Evolutionary conservation across 2,329 filamentous ascomycete genomes (phyloP), one percentile per base, ranked within the genome.

Genomic region (Neurospora sp.): DNA sequence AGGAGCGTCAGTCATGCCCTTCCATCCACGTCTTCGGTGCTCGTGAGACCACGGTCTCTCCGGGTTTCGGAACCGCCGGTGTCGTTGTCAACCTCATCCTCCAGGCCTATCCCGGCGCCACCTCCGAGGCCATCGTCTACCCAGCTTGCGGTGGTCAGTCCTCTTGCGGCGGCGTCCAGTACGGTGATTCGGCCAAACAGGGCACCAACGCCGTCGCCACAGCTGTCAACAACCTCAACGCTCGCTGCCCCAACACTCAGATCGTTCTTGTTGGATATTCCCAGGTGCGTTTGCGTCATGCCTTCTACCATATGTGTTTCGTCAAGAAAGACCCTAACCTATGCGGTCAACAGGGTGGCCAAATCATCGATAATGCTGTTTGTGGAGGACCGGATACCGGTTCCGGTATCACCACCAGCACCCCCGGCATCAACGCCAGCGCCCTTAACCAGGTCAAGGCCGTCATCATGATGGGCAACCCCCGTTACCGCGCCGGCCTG

Each of bases 251-350:
- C 10, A 79, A 77, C 74, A 85, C 86, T 6, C 79, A 88, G 75
- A 80, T 90, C 40, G 86, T 89, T 6, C 78, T 89, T 39, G 85
- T 89, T 43, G 88, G 88, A 41, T 90, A 90, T 77, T 88, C 86
- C 8, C 87, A 88, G 80, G 85, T 85, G 75, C 17, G 78, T 70
- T 37, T 36, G 17, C 8, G 17, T 12, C 0, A 12, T 28, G 19
- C 10, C 43, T 52, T 28, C 38, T 23, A 6, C 19, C 19, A 11
- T 4, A 17, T 12, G 3, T 15, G 17, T n/a, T 28, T 17, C 8
- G 38, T 8, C 3, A 23, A 46, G 43, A 6, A 46, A 36, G 38
- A 15, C 12, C 19, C 67, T 71, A 62, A 73, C 46, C 28, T 33
- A 39, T 67, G 19, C 62, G 12, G 46, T 6, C 12, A 28, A 11